A percentile compares a stretch with the other conserved stretches of the same genome.
Conservation (phyloP, 2,329 filamentous ascomycete species). For the Graphium sp. region DNA sequence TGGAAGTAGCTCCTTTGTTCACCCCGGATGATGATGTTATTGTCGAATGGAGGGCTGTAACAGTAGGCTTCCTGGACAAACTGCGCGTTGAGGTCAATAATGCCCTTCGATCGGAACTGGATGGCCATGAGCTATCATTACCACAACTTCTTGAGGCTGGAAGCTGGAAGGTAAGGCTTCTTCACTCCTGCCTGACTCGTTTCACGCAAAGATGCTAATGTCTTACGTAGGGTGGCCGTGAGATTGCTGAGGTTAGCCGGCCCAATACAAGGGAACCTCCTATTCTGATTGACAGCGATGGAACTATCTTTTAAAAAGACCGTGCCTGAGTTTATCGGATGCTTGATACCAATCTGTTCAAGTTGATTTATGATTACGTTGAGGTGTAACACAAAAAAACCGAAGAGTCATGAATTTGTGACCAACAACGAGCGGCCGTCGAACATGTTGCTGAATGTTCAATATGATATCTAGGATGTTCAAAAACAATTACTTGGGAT, state of each 20-base stretch:
- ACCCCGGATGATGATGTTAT: constrained; percentile 42
- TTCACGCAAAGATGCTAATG: background rate
- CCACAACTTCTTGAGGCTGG: constrained; percentile 90
- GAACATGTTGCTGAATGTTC: too few relatives aligned
- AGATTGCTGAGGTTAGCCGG: constrained; percentile 86
- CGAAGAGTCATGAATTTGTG: too few relatives aligned
- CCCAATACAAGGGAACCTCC: constrained; percentile 94
- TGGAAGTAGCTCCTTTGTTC: constrained; percentile 41
- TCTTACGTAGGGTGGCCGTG: constrained; percentile 56
- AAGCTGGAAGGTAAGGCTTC: constrained; percentile 73
- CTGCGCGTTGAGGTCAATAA: constrained; percentile 40
- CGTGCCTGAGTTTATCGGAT: too few relatives aligned
- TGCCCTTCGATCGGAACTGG: constrained; percentile 43
- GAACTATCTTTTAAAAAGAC: constrained; percentile 90
- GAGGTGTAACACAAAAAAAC: too few relatives aligned
- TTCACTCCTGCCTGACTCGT: background rate
- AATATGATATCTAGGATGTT: too few relatives aligned
- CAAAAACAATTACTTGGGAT: too few relatives aligned
- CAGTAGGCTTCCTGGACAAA: constrained; percentile 40
- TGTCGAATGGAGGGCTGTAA: constrained; percentile 50
- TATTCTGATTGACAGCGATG: constrained; percentile 91
- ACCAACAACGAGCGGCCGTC: too few relatives aligned
- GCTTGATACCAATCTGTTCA: too few relatives aligned
- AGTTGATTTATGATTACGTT: too few relatives aligned
- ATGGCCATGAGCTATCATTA: constrained; percentile 56